Base-by-base conservation (phyloP, 805 yeast species). In the Candida easanensis region DNA sequence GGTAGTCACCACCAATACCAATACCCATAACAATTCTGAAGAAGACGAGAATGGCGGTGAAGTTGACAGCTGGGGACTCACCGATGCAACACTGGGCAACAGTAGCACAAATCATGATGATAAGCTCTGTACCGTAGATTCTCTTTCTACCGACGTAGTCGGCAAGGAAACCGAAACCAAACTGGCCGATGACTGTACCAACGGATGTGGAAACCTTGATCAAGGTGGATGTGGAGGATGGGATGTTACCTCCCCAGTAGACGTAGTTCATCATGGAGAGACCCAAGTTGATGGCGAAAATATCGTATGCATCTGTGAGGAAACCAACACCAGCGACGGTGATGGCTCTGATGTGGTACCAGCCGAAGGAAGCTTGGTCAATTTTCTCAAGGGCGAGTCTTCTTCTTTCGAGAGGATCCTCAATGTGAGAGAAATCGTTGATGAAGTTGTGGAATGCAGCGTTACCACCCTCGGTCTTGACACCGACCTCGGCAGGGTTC, bases 1-100 rank as follows among this genome's bases (percentile, higher is more conserved):
- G 96, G 66, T 88, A 88, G 71, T 88, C 97, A 76, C 96, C 97
- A 73, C 97, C 97, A 57, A 88, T 89, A 80, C 97, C 97, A 57
- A 89, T 83, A 75, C 97, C 97, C 88, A 82, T 84, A 50, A 88
- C 61, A 53, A 88, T 82, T 79, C 97, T 84, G 70, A 80, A 82
- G 60, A 84, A 81, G 10, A 82, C 69, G 50, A 89, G 73, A 39
- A 87, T 73, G 34, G 93, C 95, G 44, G 79, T 77, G 58, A 88
- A 84, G 60, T 73, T 75, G 48, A 88, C 68, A 52, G 83, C 93
- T 20, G 86, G 77, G 20, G 95, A 78, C 9, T 65, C 58, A 58
- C 95, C 96, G 36, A 83, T 52, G 48, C 76, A 66, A 71, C 91
- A 82, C 72, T 88, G 96, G 51, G 83, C 68, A 49, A 88, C 65